Percentiles rank a stretch among this genome's conserved stretches.
phyloP scores from a whole-genome alignment of 1,284 basidiomycete genomes.

The Quambalaria eucalypti region DNA sequence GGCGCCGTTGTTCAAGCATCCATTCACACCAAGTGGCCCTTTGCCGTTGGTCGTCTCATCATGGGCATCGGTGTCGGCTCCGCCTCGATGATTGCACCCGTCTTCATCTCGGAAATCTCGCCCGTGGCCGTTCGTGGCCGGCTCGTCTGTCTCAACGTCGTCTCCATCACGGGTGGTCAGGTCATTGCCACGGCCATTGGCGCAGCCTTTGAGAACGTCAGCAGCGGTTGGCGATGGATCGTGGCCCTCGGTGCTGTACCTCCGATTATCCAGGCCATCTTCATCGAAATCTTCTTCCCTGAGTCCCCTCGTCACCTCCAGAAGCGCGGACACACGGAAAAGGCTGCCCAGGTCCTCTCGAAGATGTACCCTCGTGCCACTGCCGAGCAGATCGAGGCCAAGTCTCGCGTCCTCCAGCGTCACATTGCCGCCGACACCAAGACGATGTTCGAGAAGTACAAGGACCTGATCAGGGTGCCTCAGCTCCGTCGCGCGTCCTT shows the following conservation, averaged over 20 bases:
- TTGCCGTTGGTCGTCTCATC: constrained; percentile 48
- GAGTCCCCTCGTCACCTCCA: constrained; percentile 48
- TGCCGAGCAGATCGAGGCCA: constrained; percentile 44
- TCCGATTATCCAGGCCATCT: constrained; percentile 37
- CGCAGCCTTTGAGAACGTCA: constrained; percentile 23
- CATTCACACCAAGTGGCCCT: constrained; percentile 41
- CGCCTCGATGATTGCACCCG: constrained; percentile 45
- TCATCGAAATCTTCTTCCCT: constrained; percentile 45
- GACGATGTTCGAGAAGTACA: constrained; percentile 7
- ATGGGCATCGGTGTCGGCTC: constrained; percentile 48
- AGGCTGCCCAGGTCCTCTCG: constrained; percentile 34
- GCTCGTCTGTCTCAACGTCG: constrained; percentile 47
- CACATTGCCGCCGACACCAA: constrained; percentile 31
- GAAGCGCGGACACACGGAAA: constrained; percentile 30
- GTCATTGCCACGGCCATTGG: constrained; percentile 46
- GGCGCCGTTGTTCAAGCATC: constrained; percentile 48
- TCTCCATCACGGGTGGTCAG: constrained; percentile 49
- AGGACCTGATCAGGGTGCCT: constrained; percentile 11
- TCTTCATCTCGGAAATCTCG: constrained; percentile 48
- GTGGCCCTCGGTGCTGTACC: constrained; percentile 48
- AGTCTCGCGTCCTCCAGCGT: constrained; percentile 44
- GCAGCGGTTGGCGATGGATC: constrained; percentile 47
- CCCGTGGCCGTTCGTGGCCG: constrained; percentile 48
- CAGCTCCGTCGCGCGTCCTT: constrained; percentile 16
- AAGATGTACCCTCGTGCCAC: constrained; percentile 37